Evolutionary conservation across 2,329 filamentous ascomycete genomes (phyloP), one percentile per base, ranked within the genome.

Genomic region (Diplocarpon rosae): DNA sequence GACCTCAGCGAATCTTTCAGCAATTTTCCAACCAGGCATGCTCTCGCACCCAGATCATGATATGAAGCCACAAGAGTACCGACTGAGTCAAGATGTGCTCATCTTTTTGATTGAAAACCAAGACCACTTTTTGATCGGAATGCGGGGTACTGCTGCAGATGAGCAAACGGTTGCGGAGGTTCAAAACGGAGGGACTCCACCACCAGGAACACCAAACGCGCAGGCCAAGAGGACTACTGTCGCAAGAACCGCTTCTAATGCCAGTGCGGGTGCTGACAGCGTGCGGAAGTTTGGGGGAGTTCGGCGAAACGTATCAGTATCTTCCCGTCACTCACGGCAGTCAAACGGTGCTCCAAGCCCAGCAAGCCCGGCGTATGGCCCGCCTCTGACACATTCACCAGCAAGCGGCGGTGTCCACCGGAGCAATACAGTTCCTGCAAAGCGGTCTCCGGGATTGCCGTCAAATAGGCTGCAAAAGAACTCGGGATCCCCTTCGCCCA

Each of bases 21-120:
- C 92, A 45, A 98, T 98, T 59, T 98, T 98, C 63, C 92, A 98
- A 62, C 92, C 92, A 0, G 92, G 92, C 44, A 85, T 98, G 68
- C 74, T 98, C 12, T 95, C 89, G 2, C 92, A 98, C 62, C 92
- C 92, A 1, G 71, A 77, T 48, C 92, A 98, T 63, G 89, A 94
- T 59, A 96, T 98, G 90, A 82, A 87, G 0, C 92, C 92, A 0
- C 78, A 85, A 46, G 90, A 96, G 60, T 98, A 98, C 62, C 81
- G 87, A 28, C 70, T 98, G 5, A 96, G 93, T 61, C 92, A 98
- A 70, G 90, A 92, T 58, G 90, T 98, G 15, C 75, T 98, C 52
- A 95, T 98, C 40, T 98, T 98, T 64, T 69, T 98, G 55, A 98
- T 98, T 54, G 89, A 96, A 61, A 95, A 98, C 58, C 92, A 98